Conservation (phyloP, 805 yeast species). For the Suhomyces tanzawaensis region DNA sequence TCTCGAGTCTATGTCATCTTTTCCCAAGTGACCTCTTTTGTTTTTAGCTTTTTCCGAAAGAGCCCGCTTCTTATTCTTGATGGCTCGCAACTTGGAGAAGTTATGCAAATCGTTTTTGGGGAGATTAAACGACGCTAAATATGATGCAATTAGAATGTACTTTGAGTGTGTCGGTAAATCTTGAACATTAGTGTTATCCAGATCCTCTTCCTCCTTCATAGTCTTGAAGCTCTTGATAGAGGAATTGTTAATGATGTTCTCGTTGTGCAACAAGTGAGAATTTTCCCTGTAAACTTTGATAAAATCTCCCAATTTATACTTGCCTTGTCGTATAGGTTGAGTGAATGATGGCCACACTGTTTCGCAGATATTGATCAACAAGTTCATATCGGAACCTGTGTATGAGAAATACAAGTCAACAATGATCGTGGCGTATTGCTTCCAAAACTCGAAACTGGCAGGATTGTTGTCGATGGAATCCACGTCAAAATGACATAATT, state of each 20-base stretch:
- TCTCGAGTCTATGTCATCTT: slow-evolving; percentile 54
- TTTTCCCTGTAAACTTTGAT: slow-evolving; percentile 34
- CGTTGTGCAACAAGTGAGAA: slow-evolving; percentile 25
- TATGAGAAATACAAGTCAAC: slow-evolving; percentile 45
- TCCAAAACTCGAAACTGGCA: slow-evolving; percentile 32
- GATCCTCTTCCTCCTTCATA: slow-evolving; percentile 18
- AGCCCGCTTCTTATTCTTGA: slow-evolving; percentile 39
- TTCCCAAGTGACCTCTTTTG: slow-evolving; percentile 24
- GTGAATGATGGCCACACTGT: slow-evolving; percentile 36
- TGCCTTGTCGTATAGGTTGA: slow-evolving; percentile 23
- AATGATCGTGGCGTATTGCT: slow-evolving; percentile 42
- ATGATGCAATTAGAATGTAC: slow-evolving; percentile 76
- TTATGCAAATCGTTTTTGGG: slow-evolving; percentile 64
- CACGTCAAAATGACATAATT: slow-evolving; percentile 22
- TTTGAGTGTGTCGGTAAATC: slow-evolving; percentile 63
- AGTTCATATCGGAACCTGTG: slow-evolving; percentile 43
- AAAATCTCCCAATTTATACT: slow-evolving; percentile 26
- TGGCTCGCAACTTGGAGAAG: slow-evolving; percentile 57
- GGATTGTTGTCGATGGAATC: slow-evolving; percentile 13
- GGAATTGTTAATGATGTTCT: slow-evolving; percentile 31
- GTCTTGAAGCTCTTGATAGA: slow-evolving; percentile 26
- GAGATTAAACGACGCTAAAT: slow-evolving; percentile 75
- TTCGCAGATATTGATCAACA: slow-evolving; percentile 30
- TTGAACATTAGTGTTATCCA: slow-evolving; percentile 22
- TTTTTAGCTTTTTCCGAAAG: slow-evolving; percentile 10